Conservation (phyloP, 2,329 filamentous ascomycete species). For the Akanthomyces lecanii region DNA sequence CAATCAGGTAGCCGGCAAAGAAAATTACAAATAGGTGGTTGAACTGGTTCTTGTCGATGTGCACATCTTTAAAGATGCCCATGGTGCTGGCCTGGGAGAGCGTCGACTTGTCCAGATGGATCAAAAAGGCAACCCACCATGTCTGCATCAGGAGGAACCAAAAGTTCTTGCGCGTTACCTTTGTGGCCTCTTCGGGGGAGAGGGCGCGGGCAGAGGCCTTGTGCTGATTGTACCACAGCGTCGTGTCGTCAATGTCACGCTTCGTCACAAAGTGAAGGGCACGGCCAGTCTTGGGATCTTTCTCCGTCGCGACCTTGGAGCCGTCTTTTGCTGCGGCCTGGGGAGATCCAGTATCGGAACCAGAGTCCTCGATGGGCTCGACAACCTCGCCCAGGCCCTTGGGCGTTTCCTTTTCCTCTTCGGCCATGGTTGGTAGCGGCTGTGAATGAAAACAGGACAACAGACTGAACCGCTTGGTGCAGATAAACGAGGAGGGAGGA, state of each 20-base stretch:
- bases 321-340: background rate
- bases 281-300: background rate
- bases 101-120: conserved; percentile 26
- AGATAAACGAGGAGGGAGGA: background rate
- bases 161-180: conserved; percentile 23
- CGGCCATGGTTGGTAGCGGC: background rate
- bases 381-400: background rate
- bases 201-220: conserved; percentile 19
- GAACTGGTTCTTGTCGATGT: conserved; percentile 23
- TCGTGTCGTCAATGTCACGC: conserved; percentile 23
- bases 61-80: conserved; percentile 25
- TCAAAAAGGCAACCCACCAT: conserved; percentile 25
- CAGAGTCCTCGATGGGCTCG: background rate
- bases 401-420: background rate
- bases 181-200: conserved; percentile 12
- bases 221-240: conserved; percentile 24
- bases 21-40: conserved; percentile 24
- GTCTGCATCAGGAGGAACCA: conserved; percentile 24
- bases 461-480: background rate
- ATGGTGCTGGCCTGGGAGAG: conserved; percentile 24
- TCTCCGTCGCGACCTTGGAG: background rate
- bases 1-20: conserved; percentile 24
- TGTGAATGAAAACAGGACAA: background rate
- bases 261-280: conserved; percentile 18
- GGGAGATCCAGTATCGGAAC: background rate